Conservation (phyloP, 1,284 basidiomycete genomes). For the Tausonia pullulans region DNA sequence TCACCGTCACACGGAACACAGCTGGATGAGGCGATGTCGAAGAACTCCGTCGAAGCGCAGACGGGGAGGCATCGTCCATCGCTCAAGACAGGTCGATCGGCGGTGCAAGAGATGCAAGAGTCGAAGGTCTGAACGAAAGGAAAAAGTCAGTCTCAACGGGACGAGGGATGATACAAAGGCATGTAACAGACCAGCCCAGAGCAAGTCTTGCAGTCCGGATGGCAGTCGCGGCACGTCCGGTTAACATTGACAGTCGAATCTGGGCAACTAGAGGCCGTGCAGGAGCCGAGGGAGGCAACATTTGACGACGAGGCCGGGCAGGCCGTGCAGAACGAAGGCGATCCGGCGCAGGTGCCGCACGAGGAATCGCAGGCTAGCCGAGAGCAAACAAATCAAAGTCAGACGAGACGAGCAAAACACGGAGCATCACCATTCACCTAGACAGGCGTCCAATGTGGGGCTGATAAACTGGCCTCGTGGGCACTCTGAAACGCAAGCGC, state of each 20-base stretch:
- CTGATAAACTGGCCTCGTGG: constrained; percentile 27
- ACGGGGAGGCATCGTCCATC: constrained; percentile 30
- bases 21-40: constrained; percentile 21
- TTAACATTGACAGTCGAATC: constrained; percentile 24
- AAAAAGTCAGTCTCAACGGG: neutral
- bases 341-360: constrained; percentile 31
- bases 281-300: constrained; percentile 30
- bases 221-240: constrained; percentile 31
- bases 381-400: neutral
- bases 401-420: neutral
- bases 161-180: neutral
- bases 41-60: constrained; percentile 30
- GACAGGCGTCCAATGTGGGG: constrained; percentile 27
- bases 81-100: constrained; percentile 29
- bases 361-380: constrained; percentile 31
- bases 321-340: constrained; percentile 28
- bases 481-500: constrained; percentile 30
- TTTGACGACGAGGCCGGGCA: constrained; percentile 23
- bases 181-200: constrained; percentile 11
- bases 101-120: constrained; percentile 31
- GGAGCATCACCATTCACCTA: constrained; percentile 24
- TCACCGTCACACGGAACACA: constrained; percentile 30
- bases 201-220: constrained; percentile 35
- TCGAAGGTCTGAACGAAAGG: constrained; percentile 5
- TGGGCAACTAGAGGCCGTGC: constrained; percentile 30